These are phyloP conservation scores for Coniochaeta hoffmannii DNA, from an alignment of 2,329 filamentous ascomycete genomes.

Conservation along the genomic window DNA sequence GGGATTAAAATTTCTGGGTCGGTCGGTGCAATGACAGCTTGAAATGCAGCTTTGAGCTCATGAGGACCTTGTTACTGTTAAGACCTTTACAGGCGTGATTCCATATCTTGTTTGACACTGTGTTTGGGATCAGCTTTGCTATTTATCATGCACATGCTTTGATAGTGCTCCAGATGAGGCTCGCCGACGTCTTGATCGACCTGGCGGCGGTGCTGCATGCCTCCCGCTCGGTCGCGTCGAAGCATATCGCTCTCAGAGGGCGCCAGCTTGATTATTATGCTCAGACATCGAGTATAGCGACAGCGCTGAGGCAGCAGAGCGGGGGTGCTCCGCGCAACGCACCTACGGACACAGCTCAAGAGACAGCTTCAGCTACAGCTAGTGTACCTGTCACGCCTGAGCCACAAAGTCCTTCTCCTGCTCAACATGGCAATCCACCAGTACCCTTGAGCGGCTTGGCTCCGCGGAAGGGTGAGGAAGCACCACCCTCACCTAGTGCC, in stretches of 20 bases:
- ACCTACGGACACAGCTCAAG: neutral
- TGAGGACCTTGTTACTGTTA: neutral
- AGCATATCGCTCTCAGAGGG: conserved; percentile 50
- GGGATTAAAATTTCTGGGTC: neutral
- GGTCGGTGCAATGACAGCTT: neutral
- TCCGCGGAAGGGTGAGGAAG: neutral
- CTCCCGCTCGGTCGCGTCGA: conserved; percentile 58
- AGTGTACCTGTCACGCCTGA: neutral
- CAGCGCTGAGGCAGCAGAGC: conserved; percentile 19
- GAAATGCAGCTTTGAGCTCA: neutral
- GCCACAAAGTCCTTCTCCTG: neutral
- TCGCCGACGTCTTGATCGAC: conserved; percentile 61
- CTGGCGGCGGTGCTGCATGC: conserved; percentile 62
- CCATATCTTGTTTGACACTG: no score
- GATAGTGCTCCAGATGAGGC: conserved; percentile 35
- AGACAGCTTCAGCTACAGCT: neutral
- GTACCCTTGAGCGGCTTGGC: neutral
- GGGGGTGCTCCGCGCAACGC: neutral
- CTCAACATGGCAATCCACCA: neutral
- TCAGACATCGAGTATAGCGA: conserved; percentile 35
- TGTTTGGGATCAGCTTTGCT: neutral
- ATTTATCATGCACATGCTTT: neutral
- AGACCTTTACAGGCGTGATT: no score
- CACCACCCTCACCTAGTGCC: neutral
- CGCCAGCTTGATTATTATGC: conserved; percentile 45